Percentiles rank a stretch among this genome's conserved stretches.
Conservation (phyloP, 2,329 filamentous ascomycete species). For the Epichloe sylvatica region DNA sequence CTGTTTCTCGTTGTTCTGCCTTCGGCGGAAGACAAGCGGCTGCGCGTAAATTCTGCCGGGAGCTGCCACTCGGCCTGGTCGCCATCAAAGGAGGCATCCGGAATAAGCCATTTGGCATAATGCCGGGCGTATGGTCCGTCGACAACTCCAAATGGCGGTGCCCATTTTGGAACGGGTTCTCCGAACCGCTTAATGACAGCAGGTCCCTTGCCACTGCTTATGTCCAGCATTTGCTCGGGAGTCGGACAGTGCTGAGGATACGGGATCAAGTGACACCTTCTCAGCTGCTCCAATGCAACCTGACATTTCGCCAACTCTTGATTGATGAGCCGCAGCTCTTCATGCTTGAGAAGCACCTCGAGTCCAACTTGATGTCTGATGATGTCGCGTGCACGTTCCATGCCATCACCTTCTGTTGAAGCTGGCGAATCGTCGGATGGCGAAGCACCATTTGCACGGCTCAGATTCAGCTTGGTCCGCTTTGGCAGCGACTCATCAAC, state of each 20-base stretch:
- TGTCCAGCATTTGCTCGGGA: constrained; percentile 52
- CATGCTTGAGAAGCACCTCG: constrained; percentile 86
- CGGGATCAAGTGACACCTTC: constrained; percentile 81
- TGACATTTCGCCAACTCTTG: constrained; percentile 95
- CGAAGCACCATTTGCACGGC: constrained; percentile 3
- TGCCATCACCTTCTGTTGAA: constrained; percentile 1
- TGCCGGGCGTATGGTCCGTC: constrained; percentile 90
- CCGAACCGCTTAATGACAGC: constrained; percentile 49
- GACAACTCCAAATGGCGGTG: constrained; percentile 77
- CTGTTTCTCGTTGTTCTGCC: constrained; percentile 70
- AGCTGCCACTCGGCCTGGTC: constrained; percentile 33
- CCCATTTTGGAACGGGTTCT: constrained; percentile 57
- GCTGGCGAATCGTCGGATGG: constrained; percentile 10
- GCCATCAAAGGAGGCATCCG: constrained; percentile 75
- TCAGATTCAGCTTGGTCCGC: constrained; percentile 25
- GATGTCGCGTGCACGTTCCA: constrained; percentile 49
- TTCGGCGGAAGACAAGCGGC: constrained; percentile 39
- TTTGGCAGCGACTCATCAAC: constrained; percentile 21
- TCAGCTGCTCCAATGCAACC: constrained; percentile 80
- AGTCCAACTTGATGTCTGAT: constrained; percentile 81
- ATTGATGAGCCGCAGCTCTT: constrained; percentile 85
- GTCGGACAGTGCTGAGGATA: constrained; percentile 62
- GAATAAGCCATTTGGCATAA: constrained; percentile 90
- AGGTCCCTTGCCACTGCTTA: constrained; percentile 61
- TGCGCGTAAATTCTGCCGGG: constrained; percentile 26